Conservation (phyloP, 2,329 filamentous ascomycete genomes). For the Cordyceps cicadae region DNA sequence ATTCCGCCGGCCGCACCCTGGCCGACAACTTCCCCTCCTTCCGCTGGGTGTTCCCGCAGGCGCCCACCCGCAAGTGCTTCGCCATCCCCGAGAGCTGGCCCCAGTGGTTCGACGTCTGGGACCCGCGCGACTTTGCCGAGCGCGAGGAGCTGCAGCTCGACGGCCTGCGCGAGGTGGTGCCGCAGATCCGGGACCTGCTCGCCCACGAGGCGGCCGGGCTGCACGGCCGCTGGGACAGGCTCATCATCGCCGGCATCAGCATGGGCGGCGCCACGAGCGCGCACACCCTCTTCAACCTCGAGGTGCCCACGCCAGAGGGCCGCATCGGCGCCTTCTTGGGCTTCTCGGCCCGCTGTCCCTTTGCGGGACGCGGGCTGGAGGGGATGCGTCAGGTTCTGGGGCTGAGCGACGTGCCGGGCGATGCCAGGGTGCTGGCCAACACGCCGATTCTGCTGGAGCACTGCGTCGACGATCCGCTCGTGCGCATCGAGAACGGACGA, state of each 20-base stretch:
- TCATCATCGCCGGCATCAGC: constrained; percentile 39
- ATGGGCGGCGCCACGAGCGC: constrained; percentile 35
- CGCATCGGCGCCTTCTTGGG: constrained; percentile 28
- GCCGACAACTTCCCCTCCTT: constrained; percentile 34
- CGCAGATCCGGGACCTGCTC: constrained; percentile 25
- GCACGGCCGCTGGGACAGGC: constrained; percentile 27
- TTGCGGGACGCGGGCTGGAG: constrained; percentile 23
- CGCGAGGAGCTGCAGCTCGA: constrained; percentile 33
- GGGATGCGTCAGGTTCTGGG: constrained; percentile 22
- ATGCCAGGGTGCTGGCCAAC: constrained; percentile 24
- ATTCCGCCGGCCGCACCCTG: constrained; percentile 27
- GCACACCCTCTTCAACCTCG: constrained; percentile 29
- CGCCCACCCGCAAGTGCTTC: constrained; percentile 23
- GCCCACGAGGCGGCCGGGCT: constrained; percentile 27
- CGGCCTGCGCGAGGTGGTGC: constrained; percentile 32
- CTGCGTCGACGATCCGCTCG: constrained; percentile 34
- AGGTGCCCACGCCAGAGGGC: constrained; percentile 14
- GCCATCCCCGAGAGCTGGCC: constrained; percentile 19
- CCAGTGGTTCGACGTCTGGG: constrained; percentile 47
- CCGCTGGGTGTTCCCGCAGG: constrained; percentile 42
- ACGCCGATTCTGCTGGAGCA: constrained; percentile 39
- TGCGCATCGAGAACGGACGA: constrained; percentile 29
- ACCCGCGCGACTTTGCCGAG: constrained; percentile 30
- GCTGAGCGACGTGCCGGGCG: constrained; percentile 17
- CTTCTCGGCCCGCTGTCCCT: constrained; percentile 30